phyloP scores from a whole-genome alignment of 2,329 filamentous ascomycete species.

The Aspergillus ibericus region DNA sequence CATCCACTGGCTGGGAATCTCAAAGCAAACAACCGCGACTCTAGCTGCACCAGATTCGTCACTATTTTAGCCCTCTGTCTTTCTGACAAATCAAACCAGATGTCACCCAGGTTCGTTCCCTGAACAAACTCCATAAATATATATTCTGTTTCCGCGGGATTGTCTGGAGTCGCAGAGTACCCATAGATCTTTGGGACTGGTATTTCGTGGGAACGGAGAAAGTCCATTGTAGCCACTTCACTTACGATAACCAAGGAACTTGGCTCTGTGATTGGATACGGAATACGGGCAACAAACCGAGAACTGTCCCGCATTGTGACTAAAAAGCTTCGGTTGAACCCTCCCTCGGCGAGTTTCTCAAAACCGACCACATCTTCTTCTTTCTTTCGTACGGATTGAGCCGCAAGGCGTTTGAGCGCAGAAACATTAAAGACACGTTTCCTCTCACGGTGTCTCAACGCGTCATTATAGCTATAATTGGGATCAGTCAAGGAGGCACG shows the following conservation, averaged over 20 bases:
- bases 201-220: not conserved
- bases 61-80: not conserved
- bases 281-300: not conserved
- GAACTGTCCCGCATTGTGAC: not conserved
- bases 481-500: not conserved
- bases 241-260: not conserved
- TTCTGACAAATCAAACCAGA: not conserved
- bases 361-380: constrained; percentile 7
- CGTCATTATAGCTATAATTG: constrained; percentile 2
- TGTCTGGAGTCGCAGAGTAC: not conserved
- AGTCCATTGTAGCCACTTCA: not conserved
- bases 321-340: not conserved
- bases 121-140: not conserved
- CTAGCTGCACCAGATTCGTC: not conserved
- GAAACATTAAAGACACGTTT: constrained; percentile 15
- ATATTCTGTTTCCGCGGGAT: not conserved
- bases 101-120: not conserved
- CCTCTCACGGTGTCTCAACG: constrained; percentile 9
- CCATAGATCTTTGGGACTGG: not conserved
- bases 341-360: constrained; percentile 9
- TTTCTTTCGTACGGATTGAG: constrained; percentile 5
- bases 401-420: constrained; percentile 17
- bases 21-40: not conserved
- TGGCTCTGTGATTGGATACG: not conserved
- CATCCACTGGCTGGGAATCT: not conserved